Evolutionary conservation across 2,329 filamentous ascomycete species (phyloP).

Genomic region (Phaeomoniella chlamydospora): DNA sequence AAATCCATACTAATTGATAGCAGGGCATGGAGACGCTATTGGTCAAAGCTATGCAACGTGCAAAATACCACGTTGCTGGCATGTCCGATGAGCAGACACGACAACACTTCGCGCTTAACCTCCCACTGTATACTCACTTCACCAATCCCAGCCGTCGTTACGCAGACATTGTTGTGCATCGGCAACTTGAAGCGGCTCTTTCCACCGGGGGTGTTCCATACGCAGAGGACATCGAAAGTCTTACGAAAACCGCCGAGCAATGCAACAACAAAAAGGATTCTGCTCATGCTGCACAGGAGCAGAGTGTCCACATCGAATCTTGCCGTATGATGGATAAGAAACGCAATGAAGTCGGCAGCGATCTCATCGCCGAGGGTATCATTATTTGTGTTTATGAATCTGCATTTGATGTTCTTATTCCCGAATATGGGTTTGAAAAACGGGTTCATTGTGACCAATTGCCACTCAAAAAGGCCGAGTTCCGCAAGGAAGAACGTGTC

Average conservation of each 20-base stretch:
- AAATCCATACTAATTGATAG: neutral
- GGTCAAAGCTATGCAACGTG: slow-evolving; percentile 88
- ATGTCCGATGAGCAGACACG: slow-evolving; percentile 65
- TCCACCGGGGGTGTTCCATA: slow-evolving; percentile 74
- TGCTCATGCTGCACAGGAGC: slow-evolving; percentile 90
- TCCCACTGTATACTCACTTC: slow-evolving; percentile 93
- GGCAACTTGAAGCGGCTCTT: slow-evolving; percentile 77
- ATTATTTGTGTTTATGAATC: slow-evolving; percentile 97
- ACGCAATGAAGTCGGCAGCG: slow-evolving; percentile 71
- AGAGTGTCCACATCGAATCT: slow-evolving; percentile 96
- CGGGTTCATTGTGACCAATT: slow-evolving; percentile 97
- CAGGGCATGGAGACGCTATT: slow-evolving; percentile 88
- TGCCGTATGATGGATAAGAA: slow-evolving; percentile 93
- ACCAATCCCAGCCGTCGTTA: slow-evolving; percentile 91
- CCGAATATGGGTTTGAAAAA: slow-evolving; percentile 98
- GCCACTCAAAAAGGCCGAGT: slow-evolving; percentile 96
- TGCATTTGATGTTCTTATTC: slow-evolving; percentile 94
- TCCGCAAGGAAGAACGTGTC: slow-evolving; percentile 86
- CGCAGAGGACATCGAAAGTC: slow-evolving; percentile 70
- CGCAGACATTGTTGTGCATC: slow-evolving; percentile 87
- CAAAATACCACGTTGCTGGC: slow-evolving; percentile 82
- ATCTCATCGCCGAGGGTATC: slow-evolving; percentile 89
- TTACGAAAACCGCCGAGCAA: slow-evolving; percentile 84
- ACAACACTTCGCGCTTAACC: slow-evolving; percentile 82
- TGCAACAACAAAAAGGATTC: slow-evolving; percentile 99